A percentile compares a stretch with the other conserved stretches of the same genome.
Evolutionary conservation across 805 yeast genomes (phyloP).

Genomic region (Teunomyces tritomae): DNA sequence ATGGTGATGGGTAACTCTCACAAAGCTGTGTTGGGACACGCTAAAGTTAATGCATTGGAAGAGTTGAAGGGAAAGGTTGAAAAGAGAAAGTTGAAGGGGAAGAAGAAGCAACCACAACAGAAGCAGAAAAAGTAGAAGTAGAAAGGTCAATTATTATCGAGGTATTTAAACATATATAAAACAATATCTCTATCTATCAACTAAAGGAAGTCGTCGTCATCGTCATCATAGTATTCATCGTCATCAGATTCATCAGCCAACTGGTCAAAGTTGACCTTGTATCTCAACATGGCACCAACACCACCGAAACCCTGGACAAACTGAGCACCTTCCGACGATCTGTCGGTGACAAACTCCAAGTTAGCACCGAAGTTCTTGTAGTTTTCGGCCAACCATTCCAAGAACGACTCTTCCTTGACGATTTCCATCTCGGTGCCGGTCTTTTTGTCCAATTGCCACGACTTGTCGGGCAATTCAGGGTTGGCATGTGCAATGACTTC

Average conservation of each 20-base stretch:
- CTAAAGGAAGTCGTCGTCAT: constrained; percentile 35
- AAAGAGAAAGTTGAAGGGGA: constrained; percentile 4
- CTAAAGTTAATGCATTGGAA: constrained; percentile 64
- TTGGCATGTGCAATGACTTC: constrained; percentile 70
- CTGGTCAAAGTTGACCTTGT: constrained; percentile 96
- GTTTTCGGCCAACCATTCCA: constrained; percentile 98
- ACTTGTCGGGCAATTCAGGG: constrained; percentile 72
- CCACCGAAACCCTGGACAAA: constrained; percentile 99
- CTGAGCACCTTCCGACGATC: constrained; percentile 98
- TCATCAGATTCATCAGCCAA: constrained; percentile 86
- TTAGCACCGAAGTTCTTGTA: constrained; percentile 93
- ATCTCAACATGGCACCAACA: constrained; percentile 93
- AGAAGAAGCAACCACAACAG: constrained; percentile 7
- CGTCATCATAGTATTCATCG: constrained; percentile 76
- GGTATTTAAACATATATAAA: neutral
- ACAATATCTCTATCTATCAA: neutral
- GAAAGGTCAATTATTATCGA: constrained; percentile 5
- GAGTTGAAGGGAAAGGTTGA: constrained; percentile 35
- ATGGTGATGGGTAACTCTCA: constrained; percentile 62
- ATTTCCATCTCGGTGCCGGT: constrained; percentile 93
- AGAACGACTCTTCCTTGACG: constrained; percentile 75
- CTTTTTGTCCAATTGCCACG: constrained; percentile 72
- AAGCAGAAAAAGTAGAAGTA: neutral
- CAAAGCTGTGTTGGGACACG: constrained; percentile 66
- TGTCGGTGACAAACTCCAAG: constrained; percentile 93